phyloP scores from a whole-genome alignment of 1,284 basidiomycete genomes.

The Marasmius tenuissimus region DNA sequence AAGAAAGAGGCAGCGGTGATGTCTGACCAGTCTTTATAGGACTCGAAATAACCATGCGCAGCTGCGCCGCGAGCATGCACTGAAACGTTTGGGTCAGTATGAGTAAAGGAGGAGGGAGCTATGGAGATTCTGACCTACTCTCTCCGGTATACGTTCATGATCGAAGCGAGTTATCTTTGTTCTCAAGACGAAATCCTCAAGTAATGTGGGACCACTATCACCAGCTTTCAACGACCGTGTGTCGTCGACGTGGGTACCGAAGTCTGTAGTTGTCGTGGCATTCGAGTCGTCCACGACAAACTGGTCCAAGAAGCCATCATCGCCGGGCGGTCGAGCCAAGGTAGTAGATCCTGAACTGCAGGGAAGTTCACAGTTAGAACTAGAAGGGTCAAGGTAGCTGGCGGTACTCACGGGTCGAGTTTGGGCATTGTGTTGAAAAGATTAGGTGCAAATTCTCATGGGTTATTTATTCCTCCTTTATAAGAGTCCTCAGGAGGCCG shows the following conservation, averaged over 20 bases:
- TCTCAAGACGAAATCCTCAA: constrained; percentile 7
- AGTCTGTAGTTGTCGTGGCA: constrained; percentile 1
- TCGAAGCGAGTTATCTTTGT: constrained; percentile 9
- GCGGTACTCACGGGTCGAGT: no score
- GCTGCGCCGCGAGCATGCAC: constrained; percentile 22
- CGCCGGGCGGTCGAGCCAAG: background rate
- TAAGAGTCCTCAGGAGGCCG: no score
- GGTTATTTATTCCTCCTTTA: no score
- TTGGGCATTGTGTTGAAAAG: no score
- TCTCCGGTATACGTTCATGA: constrained; percentile 7
- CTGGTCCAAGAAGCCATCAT: constrained; percentile 6
- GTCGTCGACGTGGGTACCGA: constrained; percentile 6
- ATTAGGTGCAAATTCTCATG: no score
- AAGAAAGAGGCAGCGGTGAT: constrained; percentile 8
- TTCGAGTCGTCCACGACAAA: constrained; percentile 3
- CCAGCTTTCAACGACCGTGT: constrained; percentile 5
- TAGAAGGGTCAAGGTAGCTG: no score
- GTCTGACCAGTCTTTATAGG: constrained; percentile 15
- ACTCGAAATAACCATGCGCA: constrained; percentile 21
- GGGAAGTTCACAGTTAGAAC: no score
- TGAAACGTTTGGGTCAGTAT: background rate
- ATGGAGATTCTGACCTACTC: constrained; percentile 1
- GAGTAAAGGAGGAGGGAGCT: background rate
- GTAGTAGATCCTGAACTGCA: background rate
- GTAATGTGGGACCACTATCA: constrained; percentile 1